Evolutionary conservation across 2,329 filamentous ascomycete species (phyloP), one percentile per base, ranked within the genome.

Genomic region (Didymella lethalis): DNA sequence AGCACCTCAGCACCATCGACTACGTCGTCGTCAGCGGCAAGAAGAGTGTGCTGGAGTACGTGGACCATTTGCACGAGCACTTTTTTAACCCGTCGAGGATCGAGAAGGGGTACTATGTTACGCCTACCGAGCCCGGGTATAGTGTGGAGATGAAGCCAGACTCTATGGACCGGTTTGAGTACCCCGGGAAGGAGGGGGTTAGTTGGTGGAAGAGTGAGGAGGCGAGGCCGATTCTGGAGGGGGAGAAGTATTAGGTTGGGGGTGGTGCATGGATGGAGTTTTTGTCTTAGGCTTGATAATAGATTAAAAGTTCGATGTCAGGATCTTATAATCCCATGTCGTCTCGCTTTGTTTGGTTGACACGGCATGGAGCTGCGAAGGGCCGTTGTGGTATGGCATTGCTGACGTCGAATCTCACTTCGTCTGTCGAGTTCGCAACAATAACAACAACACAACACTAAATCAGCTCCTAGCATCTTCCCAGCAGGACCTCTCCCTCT

Each of bases 61-160:
- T 97, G 25, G 93, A 97, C 75, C 92, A 96, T 78, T 80, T 97
- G 72, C 93, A 97, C 78, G 93, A 97, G 84, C 93, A 97, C 80
- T 97, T 97, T 77, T 81, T 92, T 72, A 85, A 96, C 77, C 93
- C 93, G 0, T 85, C 88, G 2, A 85, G 89, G 56, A 92, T 97
- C 70, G 87, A 88, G 79, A 88, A 93, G 66, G 93, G 93, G 4
- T 95, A 92, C 78, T 96, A 96, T 80, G 90, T 90, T 66, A 97
- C 93, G 0, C 93, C 93, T 0, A 88, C 81, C 63, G 88, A 92
- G 74, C 84, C 93, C 0, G 93, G 93, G 0, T 97, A 97, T 78
- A 93, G 90, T 72, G 93, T 97, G 2, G 92, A 97, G 86, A 96
- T 97, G 92, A 94, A 91, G 85, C 79, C 87, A 3, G 90, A 88